Evolutionary conservation across 176 grass and related monocot genomes (phyloP), one percentile per base, ranked within the genome.

Genomic region (Paspalum notatum): DNA sequence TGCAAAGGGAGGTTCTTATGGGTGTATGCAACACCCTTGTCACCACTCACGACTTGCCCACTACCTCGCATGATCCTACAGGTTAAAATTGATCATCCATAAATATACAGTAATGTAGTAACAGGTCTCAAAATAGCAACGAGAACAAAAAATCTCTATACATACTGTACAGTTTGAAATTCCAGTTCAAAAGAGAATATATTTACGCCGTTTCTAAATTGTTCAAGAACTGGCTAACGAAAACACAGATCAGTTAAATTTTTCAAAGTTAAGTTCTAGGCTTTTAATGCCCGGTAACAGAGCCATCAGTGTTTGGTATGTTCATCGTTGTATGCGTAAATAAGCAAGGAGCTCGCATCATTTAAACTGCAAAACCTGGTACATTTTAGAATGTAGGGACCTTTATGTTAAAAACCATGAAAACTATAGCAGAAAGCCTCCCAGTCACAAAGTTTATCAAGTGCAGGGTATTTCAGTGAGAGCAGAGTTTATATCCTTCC

Each of bases 31-130:
- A 99, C 62, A 48, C 75, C 90, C 84, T 93, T 90, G 73, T 99
- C 97, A 48, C 93, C 82, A 40, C 93, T 89, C 75, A 99, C 93
- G 12, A 96, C 72, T 88, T 99, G 93, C 8, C 93, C 97, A 17
- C 18, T 90, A 5, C 93, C 97, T 78, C 75, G 88, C 82, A 99
- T 84, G 69, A 99, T 91, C 97, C 97, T 99, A 72, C 76, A 89
- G 10, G 66, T 37, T 16, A 87, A 73, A 44, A 62, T 56, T 53
- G 32, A 63, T 8, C 73, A 82, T n/a, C 4, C 59, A 82, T 61
- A 81, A 64, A 79, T 46, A 20, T 74, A 60, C 57, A 26, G 24
- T 58, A 68, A 26, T 24, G 9, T 21, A 57, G 15, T 52, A 53
- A 53, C 4, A 25, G 52, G 5, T 11, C 48, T 71, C 6, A 12